A percentile compares a stretch with the other conserved stretches of the same genome.
Conservation (phyloP, 257 asterid species). For the Jasminum sambac region DNA sequence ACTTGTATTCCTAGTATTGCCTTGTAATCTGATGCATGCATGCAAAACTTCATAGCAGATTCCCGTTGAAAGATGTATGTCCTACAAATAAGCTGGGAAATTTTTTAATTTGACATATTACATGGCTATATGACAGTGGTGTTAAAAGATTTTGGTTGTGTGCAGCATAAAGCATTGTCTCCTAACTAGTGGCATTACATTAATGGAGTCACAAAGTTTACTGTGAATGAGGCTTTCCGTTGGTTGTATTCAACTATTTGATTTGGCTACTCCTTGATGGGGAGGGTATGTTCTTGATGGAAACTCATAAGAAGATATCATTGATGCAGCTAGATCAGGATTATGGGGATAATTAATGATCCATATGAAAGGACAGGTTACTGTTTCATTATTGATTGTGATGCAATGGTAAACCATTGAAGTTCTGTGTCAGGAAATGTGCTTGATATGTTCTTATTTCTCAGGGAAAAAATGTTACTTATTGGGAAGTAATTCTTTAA, state of each 20-base stretch:
- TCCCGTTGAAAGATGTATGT: background rate
- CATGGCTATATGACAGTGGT: background rate
- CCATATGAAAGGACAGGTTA: background rate
- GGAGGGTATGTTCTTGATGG: background rate
- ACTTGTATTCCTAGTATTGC: background rate
- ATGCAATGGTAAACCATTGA: background rate
- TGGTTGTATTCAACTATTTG: background rate
- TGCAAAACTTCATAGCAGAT: background rate
- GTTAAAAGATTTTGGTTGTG: background rate
- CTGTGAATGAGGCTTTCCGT: background rate
- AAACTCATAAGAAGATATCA: background rate
- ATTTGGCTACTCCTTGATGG: background rate
- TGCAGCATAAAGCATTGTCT: background rate
- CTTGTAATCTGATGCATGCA: background rate
- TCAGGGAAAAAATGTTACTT: background rate
- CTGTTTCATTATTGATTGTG: background rate
- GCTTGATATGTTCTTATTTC: background rate
- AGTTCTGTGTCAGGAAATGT: background rate
- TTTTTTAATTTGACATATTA: background rate
- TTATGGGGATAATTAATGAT: background rate
- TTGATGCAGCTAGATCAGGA: background rate
- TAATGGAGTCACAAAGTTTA: background rate
- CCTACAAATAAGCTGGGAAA: background rate
- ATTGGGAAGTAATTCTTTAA: background rate
- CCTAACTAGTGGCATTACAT: background rate